Evolutionary conservation across 2,329 filamentous ascomycete species (phyloP).

Genomic region (Fusarium succisae): DNA sequence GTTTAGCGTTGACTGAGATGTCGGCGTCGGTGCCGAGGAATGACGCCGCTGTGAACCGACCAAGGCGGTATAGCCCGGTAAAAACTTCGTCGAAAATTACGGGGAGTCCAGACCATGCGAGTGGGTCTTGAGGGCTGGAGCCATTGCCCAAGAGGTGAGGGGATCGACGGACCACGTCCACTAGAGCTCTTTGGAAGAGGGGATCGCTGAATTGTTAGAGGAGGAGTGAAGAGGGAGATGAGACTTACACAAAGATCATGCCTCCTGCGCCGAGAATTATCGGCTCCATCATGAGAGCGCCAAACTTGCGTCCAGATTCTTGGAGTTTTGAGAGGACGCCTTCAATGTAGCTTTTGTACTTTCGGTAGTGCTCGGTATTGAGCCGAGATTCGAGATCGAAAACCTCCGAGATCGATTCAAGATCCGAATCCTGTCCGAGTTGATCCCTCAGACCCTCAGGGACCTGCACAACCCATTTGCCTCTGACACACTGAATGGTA

Average conservation of each 20-base stretch:
- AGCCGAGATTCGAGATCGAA: constrained; percentile 67
- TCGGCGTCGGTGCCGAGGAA: constrained; percentile 76
- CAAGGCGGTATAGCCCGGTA: constrained; percentile 84
- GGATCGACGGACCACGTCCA: constrained; percentile 70
- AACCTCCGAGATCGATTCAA: constrained; percentile 62
- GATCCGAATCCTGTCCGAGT: constrained; percentile 55
- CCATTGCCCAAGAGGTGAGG: constrained; percentile 61
- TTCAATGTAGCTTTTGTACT: constrained; percentile 70
- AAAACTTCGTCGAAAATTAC: constrained; percentile 89
- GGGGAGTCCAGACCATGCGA: constrained; percentile 76
- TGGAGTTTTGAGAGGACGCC: constrained; percentile 61
- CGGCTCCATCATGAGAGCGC: constrained; percentile 82
- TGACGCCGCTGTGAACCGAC: constrained; percentile 73
- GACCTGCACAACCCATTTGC: constrained; percentile 71
- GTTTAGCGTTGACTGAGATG: constrained; percentile 83
- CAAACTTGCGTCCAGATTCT: constrained; percentile 71
- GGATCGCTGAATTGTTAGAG: constrained; percentile 67
- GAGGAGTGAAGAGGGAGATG: not conserved
- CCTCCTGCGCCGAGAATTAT: constrained; percentile 83
- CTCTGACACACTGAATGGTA: constrained; percentile 71
- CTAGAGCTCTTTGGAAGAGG: constrained; percentile 78
- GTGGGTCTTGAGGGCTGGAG: constrained; percentile 23
- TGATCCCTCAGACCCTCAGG: constrained; percentile 59
- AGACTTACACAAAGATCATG: constrained; percentile 78
- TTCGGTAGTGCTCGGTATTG: constrained; percentile 53